Conservation (phyloP, 2,329 filamentous ascomycete genomes). For the Hysterium pulicare region DNA sequence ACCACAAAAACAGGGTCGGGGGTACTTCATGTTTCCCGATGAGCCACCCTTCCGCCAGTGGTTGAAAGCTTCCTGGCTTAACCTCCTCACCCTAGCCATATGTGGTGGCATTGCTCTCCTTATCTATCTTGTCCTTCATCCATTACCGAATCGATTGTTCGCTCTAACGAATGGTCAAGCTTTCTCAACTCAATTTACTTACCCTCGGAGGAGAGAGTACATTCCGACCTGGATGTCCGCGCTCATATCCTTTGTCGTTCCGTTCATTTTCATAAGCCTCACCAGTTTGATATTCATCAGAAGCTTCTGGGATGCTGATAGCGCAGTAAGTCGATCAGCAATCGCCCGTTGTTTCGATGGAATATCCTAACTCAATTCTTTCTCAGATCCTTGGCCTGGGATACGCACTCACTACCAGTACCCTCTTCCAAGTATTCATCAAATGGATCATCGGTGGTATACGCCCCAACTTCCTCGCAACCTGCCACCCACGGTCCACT, state of each 20-base stretch:
- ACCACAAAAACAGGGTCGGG: background rate
- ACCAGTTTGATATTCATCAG: slow-evolving; percentile 58
- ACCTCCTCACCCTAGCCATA: slow-evolving; percentile 60
- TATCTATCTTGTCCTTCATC: slow-evolving; percentile 37
- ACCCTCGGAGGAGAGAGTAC: slow-evolving; percentile 66
- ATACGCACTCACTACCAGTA: slow-evolving; percentile 25
- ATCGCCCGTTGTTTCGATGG: background rate
- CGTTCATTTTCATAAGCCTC: slow-evolving; percentile 59
- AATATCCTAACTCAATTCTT: background rate
- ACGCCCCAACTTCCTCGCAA: slow-evolving; percentile 30
- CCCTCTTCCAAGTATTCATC: slow-evolving; percentile 27
- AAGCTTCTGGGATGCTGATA: slow-evolving; percentile 52
- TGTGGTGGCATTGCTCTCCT: slow-evolving; percentile 55
- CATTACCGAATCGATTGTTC: slow-evolving; percentile 62
- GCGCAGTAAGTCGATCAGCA: slow-evolving; percentile 43
- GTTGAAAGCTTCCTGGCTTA: slow-evolving; percentile 61
- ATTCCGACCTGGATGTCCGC: slow-evolving; percentile 65
- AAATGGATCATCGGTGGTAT: slow-evolving; percentile 33
- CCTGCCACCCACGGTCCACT: slow-evolving; percentile 16
- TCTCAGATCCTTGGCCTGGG: slow-evolving; percentile 25
- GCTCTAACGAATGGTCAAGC: slow-evolving; percentile 6
- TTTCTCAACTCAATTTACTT: slow-evolving; percentile 60
- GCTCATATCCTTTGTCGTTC: slow-evolving; percentile 59
- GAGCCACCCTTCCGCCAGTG: slow-evolving; percentile 55
- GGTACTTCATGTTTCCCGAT: background rate